Base-by-base conservation (phyloP, 441 rosid species). In the Cnidoscolus chayamansa region DNA sequence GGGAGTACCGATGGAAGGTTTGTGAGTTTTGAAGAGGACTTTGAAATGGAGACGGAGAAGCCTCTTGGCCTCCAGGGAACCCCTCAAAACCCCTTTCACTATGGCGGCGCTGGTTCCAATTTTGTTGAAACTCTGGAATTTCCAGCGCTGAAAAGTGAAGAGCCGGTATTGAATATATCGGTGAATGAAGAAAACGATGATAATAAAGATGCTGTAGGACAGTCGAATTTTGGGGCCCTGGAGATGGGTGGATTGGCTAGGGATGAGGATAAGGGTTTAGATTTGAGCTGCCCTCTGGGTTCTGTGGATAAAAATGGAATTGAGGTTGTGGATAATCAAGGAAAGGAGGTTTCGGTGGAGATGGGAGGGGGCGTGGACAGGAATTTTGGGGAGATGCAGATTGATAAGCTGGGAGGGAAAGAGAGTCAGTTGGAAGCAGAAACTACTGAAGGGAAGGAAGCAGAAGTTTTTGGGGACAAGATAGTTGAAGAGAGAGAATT, bases 11-110 rank as follows among this genome's bases (percentile, higher is more conserved):
- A 84, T 15, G 87, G 56, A 65, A 87, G 80, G 37, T 79, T 77
- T 79, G 74, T 79, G 79, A 86, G 84, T 70, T 84, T 81, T 32
- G 82, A 48, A 7, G 86, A 85, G 80, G 89, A 77, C 73, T 75
- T 87, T 11, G 85, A 83, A 54, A 68, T 85, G 37, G 80, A 78
- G 0, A 45, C 78, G 37, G 84, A 80, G 63, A 60, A 45, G 77
- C 79, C 74, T 1, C 12, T 43, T 71, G 19, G 25, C 25, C 55
- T 20, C 10, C 10, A 17, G 19, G 25, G 58, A 63, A n/a, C 9
- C 65, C 57, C 43, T 74, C 43, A 67, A 71, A 55, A 32, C 80
- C 75, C 45, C 45, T 40, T 40, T 40, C 7, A 40, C 4, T 3
- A 5, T 5, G 6, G 32, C 50, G 63, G 16, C 68, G 40, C 2